Base-by-base conservation (phyloP, 768 basidiomycete genomes). In the Mycena capillaripes region DNA sequence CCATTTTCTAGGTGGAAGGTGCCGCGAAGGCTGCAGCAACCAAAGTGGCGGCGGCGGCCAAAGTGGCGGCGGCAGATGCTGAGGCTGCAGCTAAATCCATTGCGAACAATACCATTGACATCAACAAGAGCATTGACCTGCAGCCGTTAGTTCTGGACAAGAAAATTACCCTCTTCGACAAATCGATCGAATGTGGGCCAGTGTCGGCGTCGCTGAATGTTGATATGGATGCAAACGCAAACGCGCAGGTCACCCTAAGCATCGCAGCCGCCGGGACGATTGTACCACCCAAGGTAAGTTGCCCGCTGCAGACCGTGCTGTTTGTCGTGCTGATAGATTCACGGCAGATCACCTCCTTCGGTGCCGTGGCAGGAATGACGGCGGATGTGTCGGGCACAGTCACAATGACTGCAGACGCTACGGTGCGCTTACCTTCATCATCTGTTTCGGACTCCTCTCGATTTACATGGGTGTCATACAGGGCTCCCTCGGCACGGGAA, bases 211-310 rank as follows among this genome's bases (percentile, higher is more conserved):
- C 34, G 58, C 50, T 72, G 30, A 66, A 21, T 21, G 71, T 53
- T 5, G 61, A 72, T 57, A 38, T 72, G 27, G 48, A 53, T 29
- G 71, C 58, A 21, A 61, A 60, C 10, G 71, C 62, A 1, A 42
- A 65, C n/a, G 56, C 50, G 44, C 42, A 63, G 30, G 27, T 44
- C 10, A 52, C 44, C 32, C 10, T 76, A 53, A 78, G 76, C 40
- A 66, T 82, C 4, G 76, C 72, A 6, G 79, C 73, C 2, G 53
- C 55, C 1, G 82, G 82, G 9, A 75, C 76, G 38, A 61, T 83
- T 62, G 73, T 82, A 34, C 82, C 82, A 2, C 77, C 77, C 14
- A 59, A 66, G 25, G 52, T 66, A 21, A 23, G 64, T 66, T 36
- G 34, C 34, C 34, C 34, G 42, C 42, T 42, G 42, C 17, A 16